phyloP scores from a whole-genome alignment of 306 rosid species.

The Begonia masoniana region DNA sequence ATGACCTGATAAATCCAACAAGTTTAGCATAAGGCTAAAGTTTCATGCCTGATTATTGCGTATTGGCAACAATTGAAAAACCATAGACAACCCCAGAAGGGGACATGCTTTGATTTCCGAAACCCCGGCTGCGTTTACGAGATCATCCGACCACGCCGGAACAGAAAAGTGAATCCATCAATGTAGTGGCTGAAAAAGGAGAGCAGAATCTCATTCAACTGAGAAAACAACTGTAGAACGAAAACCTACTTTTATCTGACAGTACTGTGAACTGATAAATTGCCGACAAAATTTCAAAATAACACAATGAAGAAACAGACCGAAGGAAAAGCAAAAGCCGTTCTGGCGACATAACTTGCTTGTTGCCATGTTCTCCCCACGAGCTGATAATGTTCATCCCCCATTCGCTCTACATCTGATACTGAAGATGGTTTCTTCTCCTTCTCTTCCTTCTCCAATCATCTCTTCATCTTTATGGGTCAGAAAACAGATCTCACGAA shows the following conservation, averaged over 20 bases:
- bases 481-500: slow-evolving; percentile 1
- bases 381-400: slow-evolving; percentile 46
- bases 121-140: slow-evolving; percentile 31
- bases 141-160: slow-evolving; percentile 29
- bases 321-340: slow-evolving; percentile 42
- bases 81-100: slow-evolving; percentile 36
- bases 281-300: neutral
- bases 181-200: slow-evolving; percentile 32
- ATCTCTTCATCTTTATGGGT: neutral
- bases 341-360: slow-evolving; percentile 37
- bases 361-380: slow-evolving; percentile 50
- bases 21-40: slow-evolving; percentile 45
- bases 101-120: slow-evolving; percentile 33
- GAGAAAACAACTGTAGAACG: slow-evolving; percentile 1
- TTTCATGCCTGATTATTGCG: slow-evolving; percentile 35
- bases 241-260: neutral
- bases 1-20: slow-evolving; percentile 40
- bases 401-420: slow-evolving; percentile 45
- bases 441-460: slow-evolving; percentile 15
- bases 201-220: neutral
- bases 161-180: slow-evolving; percentile 32
- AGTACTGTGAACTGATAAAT: no score
- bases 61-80: slow-evolving; percentile 31
- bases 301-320: slow-evolving; percentile 12
- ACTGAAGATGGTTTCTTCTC: slow-evolving; percentile 19